Base-by-base conservation (phyloP, 352 stramenopile genomes). In the Pythium grandisporangium region DNA sequence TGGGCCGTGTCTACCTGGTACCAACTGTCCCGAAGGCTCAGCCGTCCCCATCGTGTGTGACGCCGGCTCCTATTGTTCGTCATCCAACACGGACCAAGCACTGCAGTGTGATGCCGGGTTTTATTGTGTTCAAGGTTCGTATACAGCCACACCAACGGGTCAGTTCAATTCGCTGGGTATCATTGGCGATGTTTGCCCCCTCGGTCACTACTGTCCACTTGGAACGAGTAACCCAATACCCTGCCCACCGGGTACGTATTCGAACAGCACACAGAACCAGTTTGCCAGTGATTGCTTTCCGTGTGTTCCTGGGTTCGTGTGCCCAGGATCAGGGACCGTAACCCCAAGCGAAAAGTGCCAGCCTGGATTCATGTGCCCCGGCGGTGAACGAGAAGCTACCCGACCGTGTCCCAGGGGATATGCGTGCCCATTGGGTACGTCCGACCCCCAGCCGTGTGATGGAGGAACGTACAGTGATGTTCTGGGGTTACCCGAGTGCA, bases 61-160 rank as follows among this genome's bases (percentile, higher is more conserved):
- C 27, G 78, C 77, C 17, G 83, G 81, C 3, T 70, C 64, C 4
- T 93, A 92, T 41, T 95, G 83, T 35, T 66, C 68, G 0, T 87
- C 80, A 4, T 81, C 71, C 3, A 89, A 93, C 45, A 84, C 66
- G 0, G 58, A 87, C 10, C 55, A 64, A 26, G 77, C 81, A 5
- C 23, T 88, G 6, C 67, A 72, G 0, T 97, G 88, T 26, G 51
- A 70, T 4, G 48, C 70, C 25, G 88, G 88, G 0, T 95, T 88
- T 51, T 95, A 93, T 51, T 97, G 86, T 39, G 57, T 94, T 1
- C 83, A 93, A 50, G 77, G 78, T 7, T 90, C 77, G 11, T 94
- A 69, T 50, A 92, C 78, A 1, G 59, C 71, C 6, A 82, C 63
- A 2, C 78, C 78, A 6, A 88, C 73, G 0, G 76, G 78, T 0